These are phyloP conservation scores for Umbelopsis sp. DNA, from an alignment of 371 early-diverging fungal species.

Conservation along the genomic window DNA sequence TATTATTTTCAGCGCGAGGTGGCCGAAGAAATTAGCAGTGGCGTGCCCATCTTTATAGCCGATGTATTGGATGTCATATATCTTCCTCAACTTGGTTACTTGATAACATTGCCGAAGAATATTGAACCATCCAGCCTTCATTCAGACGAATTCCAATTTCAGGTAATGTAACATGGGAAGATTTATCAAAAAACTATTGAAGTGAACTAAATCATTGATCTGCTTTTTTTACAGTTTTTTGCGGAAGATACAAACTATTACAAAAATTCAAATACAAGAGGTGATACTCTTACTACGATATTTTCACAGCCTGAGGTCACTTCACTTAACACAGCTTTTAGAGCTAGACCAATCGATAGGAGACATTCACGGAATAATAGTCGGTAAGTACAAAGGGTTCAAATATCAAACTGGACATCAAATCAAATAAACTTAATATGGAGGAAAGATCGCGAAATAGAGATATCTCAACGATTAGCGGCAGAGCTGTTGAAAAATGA, in stretches of 20 bases:
- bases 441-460: conserved; percentile 69
- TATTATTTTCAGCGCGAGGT: conserved; percentile 50
- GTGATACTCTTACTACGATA: conserved; percentile 28
- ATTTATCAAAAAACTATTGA: neutral
- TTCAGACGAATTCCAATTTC: conserved; percentile 29
- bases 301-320: neutral
- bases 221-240: conserved; percentile 57
- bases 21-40: conserved; percentile 58
- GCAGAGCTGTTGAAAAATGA: conserved; percentile 51
- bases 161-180: neutral
- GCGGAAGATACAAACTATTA: conserved; percentile 72
- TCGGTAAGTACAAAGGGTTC: conserved; percentile 36
- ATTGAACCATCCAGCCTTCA: conserved; percentile 33
- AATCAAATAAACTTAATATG: neutral
- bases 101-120: conserved; percentile 68
- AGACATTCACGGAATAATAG: conserved; percentile 77
- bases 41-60: conserved; percentile 54
- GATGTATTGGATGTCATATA: conserved; percentile 74
- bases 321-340: conserved; percentile 21
- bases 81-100: conserved; percentile 83
- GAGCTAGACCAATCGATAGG: conserved; percentile 75
- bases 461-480: conserved; percentile 68
- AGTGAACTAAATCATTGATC: neutral
- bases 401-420: neutral
- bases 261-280: conserved; percentile 68